phyloP scores from a whole-genome alignment of 495 filamentous ascomycete species.

The Aspergillus coremiiformis region DNA sequence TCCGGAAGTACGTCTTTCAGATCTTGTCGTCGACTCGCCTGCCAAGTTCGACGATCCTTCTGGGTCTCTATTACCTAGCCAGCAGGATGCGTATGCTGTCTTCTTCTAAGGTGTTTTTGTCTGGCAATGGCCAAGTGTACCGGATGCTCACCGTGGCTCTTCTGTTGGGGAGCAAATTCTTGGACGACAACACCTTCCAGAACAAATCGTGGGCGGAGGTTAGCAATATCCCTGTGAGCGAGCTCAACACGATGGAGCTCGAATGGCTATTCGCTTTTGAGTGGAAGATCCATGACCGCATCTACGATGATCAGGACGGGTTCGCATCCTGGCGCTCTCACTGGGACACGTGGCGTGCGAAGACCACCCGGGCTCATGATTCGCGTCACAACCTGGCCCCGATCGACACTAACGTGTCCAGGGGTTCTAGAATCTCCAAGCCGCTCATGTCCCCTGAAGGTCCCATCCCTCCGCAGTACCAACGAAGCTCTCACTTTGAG shows the following conservation, averaged over 20 bases:
- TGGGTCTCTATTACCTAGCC: conserved; percentile 85
- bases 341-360: conserved; percentile 73
- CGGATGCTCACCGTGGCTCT: conserved; percentile 85
- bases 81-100: conserved; percentile 72
- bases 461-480: conserved; percentile 45
- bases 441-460: conserved; percentile 44
- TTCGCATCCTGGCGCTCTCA: conserved; percentile 74
- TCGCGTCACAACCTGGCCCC: conserved; percentile 56
- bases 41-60: conserved; percentile 88
- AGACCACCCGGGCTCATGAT: conserved; percentile 48
- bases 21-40: conserved; percentile 91
- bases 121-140: conserved; percentile 70
- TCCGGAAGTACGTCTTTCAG: conserved; percentile 90
- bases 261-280: conserved; percentile 83
- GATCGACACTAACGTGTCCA: conserved; percentile 58
- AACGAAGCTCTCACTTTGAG: conserved; percentile 42
- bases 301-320: conserved; percentile 67
- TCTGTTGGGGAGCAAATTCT: conserved; percentile 91
- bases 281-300: conserved; percentile 85
- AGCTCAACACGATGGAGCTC: conserved; percentile 84
- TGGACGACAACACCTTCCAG: conserved; percentile 99
- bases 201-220: conserved; percentile 99
- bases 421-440: conserved; percentile 38
- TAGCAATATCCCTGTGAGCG: conserved; percentile 78
- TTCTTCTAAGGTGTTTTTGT: conserved; percentile 44